These are phyloP conservation scores for Lactarius quietus DNA, from an alignment of 768 basidiomycete species.

Conservation along the genomic window DNA sequence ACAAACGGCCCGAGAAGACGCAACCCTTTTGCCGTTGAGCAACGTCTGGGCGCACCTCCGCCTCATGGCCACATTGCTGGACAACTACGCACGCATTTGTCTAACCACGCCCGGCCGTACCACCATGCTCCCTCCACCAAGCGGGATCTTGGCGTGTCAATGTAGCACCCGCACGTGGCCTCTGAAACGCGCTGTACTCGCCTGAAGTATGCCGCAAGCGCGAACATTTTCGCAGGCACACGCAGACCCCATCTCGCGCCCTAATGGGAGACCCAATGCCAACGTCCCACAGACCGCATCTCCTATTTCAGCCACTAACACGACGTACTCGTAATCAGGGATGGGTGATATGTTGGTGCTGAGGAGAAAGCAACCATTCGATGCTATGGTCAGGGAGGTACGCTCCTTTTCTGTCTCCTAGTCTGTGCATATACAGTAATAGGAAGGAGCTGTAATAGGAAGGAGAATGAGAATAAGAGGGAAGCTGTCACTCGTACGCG, in stretches of 20 bases:
- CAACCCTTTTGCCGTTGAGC: too few species aligned
- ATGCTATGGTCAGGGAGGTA: background rate
- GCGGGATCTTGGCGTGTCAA: constrained; percentile 85
- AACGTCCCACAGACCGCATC: background rate
- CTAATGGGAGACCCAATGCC: background rate
- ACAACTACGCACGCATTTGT: too few species aligned
- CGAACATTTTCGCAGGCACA: background rate
- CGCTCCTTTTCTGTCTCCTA: too few species aligned
- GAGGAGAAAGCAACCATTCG: background rate
- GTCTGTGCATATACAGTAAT: too few species aligned
- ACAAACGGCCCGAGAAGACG: too few species aligned
- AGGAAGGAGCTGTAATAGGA: too few species aligned
- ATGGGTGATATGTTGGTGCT: too few species aligned
- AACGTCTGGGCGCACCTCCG: too few species aligned
- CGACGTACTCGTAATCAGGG: background rate
- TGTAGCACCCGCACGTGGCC: constrained; percentile 81
- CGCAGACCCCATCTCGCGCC: constrained; percentile 31
- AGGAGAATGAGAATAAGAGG: too few species aligned
- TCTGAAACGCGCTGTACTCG: constrained; percentile 89
- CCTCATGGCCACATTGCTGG: too few species aligned
- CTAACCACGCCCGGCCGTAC: too few species aligned
- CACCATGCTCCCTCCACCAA: constrained; percentile 82
- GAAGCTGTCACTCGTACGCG: too few species aligned
- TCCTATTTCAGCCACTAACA: background rate
- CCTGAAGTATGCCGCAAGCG: background rate